Conservation (phyloP, 78 protist species). For the Dictyostelium intermedium region DNA sequence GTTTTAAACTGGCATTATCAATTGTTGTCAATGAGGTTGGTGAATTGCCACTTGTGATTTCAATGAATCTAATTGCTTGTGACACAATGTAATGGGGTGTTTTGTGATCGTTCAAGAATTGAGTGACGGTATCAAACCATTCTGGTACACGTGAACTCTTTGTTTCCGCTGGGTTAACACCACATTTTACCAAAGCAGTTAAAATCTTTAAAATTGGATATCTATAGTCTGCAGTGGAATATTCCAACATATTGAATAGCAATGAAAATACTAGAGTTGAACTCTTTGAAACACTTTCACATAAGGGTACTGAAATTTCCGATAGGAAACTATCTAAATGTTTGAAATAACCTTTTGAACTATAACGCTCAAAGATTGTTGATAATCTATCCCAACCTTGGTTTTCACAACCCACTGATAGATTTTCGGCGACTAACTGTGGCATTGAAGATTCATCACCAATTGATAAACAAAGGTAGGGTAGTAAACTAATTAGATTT, state of each 20-base stretch:
- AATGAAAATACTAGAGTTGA: slow-evolving; percentile 29
- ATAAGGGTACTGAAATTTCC: slow-evolving; percentile 15
- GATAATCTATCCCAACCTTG: slow-evolving; percentile 7
- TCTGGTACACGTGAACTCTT: slow-evolving; percentile 40
- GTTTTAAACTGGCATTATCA: slow-evolving; percentile 68
- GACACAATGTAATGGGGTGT: slow-evolving; percentile 54
- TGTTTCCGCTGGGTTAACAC: slow-evolving; percentile 71
- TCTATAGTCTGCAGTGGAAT: slow-evolving; percentile 35
- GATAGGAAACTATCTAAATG: slow-evolving; percentile 33
- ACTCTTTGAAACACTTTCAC: slow-evolving; percentile 31
- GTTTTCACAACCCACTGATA: slow-evolving; percentile 34
- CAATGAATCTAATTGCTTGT: slow-evolving; percentile 47
- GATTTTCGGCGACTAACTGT: not conserved
- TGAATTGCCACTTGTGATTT: slow-evolving; percentile 44
- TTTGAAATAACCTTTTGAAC: not conserved
- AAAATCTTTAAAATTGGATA: slow-evolving; percentile 56
- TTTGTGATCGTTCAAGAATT: slow-evolving; percentile 63
- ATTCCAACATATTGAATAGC: slow-evolving; percentile 56
- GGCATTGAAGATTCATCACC: slow-evolving; percentile 4
- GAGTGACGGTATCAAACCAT: slow-evolving; percentile 63
- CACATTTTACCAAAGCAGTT: slow-evolving; percentile 49
- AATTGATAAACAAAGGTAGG: slow-evolving; percentile 32
- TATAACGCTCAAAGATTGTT: slow-evolving; percentile 38
- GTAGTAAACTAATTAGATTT: slow-evolving; percentile 33
- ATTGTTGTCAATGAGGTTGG: slow-evolving; percentile 21